Base-by-base conservation (phyloP, 2,329 filamentous ascomycete genomes). In the Penicillium nordicum region DNA sequence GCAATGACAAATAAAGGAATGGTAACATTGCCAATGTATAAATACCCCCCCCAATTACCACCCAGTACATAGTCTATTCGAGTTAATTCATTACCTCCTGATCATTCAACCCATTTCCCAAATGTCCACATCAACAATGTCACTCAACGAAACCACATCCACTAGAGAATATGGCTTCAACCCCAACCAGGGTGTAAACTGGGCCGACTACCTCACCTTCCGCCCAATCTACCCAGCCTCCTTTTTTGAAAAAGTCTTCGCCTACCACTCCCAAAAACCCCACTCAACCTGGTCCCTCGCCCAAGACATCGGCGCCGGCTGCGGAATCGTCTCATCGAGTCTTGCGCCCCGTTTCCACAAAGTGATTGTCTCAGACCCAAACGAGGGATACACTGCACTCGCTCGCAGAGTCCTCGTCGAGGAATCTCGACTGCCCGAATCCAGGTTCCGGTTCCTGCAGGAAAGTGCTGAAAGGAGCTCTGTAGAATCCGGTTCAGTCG, bases 151-250 rank as follows among this genome's bases (percentile, higher is more conserved):
- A 25, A n/a, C 30, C 4, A 2, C 3, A n/a, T 8, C 23, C n/a
- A 7, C 23, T 11, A 21, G 16, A n/a, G 37, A 50, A 38, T 55
- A 30, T 8, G 52, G 52, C 4, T 55, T 55, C 45, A 55, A 49
- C 32, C 4, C 40, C 30, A 52, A 30, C 3, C 49, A 52, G 37
- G 52, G 52, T 6, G 52, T 55, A 5, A 32, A 50, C n/a, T 55
- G 52, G 52, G 43, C 52, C 1, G 45, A 50, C 38, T 55, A 55
- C 23, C 32, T 55, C 30, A 50, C 27, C 23, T 55, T 55, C 18
- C 52, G 52, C 7, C 52, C 52, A 21, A 21, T 55, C n/a, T 55
- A 55, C 7, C 52, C 52, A 38, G 2, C 52, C 38, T 55, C 52
- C 2, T 55, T 55, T 12, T 55, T 55, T 14, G 30, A 50, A 23